A percentile compares a stretch with the other conserved stretches of the same genome.
phyloP scores from a whole-genome alignment of 345 rosid genomes.

The Salix udensis region DNA sequence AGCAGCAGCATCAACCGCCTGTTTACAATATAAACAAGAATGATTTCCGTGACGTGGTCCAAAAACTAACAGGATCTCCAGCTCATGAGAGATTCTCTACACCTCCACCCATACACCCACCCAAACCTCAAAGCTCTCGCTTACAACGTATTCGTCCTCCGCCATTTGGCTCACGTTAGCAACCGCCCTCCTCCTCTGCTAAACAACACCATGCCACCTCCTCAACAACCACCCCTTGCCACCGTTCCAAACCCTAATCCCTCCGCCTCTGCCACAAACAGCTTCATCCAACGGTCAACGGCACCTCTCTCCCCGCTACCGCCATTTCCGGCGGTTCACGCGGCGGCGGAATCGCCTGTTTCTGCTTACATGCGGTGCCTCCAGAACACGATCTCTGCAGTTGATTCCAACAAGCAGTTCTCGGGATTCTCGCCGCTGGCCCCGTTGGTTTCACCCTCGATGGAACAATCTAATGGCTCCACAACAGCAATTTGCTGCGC shows the following conservation, averaged over 20 bases:
- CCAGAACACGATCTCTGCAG: conserved; percentile 41
- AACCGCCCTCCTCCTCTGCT: conserved; percentile 64
- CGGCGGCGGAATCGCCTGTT: conserved; percentile 70
- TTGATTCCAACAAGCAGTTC: conserved; percentile 51
- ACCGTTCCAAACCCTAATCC: conserved; percentile 3
- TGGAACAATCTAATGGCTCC: conserved; percentile 41
- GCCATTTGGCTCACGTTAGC: conserved; percentile 61
- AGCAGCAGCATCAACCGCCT: conserved; percentile 63
- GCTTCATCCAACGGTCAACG: conserved; percentile 33
- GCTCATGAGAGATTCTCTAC: conserved; percentile 71
- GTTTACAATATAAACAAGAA: conserved; percentile 90
- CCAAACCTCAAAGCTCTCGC: conserved; percentile 76
- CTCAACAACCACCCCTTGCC: conserved; percentile 18
- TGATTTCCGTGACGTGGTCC: conserved; percentile 90
- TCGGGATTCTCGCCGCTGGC: conserved; percentile 65
- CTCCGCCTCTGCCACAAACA: conserved; percentile 2
- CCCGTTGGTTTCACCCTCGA: conserved; percentile 62
- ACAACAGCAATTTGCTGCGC: conserved; percentile 27
- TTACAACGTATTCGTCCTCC: conserved; percentile 94
- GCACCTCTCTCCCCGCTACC: conserved; percentile 67
- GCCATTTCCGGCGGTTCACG: conserved; percentile 59
- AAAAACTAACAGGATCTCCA: conserved; percentile 90
- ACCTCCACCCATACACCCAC: conserved; percentile 69
- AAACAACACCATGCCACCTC: conserved; percentile 26
- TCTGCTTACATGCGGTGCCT: conserved; percentile 74